phyloP scores from a whole-genome alignment of 78 protist genomes.

The Guillardia theta region DNA sequence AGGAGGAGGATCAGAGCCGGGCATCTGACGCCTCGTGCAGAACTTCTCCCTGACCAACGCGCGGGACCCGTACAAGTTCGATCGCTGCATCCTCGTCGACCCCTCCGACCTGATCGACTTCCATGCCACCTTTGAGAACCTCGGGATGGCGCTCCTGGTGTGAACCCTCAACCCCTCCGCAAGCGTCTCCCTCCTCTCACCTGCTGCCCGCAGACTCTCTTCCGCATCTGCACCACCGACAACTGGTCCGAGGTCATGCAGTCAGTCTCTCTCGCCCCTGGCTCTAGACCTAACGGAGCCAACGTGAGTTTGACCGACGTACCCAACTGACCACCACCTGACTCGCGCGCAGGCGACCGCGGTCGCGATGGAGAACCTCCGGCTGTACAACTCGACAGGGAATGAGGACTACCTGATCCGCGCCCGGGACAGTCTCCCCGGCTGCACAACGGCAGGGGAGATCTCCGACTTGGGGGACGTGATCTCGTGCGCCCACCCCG shows the following conservation, averaged over 20 bases:
- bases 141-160: not conserved
- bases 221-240: not conserved
- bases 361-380: not conserved
- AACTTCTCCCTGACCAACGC: no score
- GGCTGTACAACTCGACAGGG: not conserved
- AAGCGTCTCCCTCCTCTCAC: no score
- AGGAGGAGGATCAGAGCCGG: not conserved
- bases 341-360: not conserved
- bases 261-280: not conserved
- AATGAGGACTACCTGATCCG: not conserved
- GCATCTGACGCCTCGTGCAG: no score
- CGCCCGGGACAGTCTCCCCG: not conserved
- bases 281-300: not conserved
- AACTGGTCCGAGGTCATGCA: conserved; percentile 22
- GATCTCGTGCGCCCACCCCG: not conserved
- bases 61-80: not conserved
- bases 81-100: not conserved
- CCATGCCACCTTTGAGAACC: not conserved
- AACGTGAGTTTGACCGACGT: no score
- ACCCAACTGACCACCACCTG: no score
- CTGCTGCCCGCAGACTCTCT: no score
- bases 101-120: not conserved
- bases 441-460: not conserved
- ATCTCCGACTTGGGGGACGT: not conserved
- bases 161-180: no score